Conservation (phyloP, 352 stramenopile species). For the Pelagophyceae sp. region DNA sequence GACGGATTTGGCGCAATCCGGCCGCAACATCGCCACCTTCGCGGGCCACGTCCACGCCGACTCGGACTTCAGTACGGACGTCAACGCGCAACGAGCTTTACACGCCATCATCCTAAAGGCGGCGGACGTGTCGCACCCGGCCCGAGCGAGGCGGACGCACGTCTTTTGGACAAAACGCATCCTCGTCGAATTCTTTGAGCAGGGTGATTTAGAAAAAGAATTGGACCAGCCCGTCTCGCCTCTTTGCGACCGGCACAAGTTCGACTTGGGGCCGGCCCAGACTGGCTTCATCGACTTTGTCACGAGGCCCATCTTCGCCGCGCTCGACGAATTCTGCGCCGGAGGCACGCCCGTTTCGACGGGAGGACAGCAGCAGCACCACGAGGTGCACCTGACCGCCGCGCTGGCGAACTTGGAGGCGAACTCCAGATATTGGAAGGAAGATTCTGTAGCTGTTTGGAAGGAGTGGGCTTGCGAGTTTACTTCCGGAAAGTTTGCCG, state of each 20-base stretch:
- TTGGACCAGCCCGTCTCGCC: conserved; percentile 71
- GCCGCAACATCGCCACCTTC: background rate
- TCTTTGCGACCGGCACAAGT: conserved; percentile 79
- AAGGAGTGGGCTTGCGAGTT: too few relatives aligned
- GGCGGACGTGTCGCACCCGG: background rate
- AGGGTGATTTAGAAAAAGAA: conserved; percentile 84
- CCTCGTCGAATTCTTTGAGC: conserved; percentile 86
- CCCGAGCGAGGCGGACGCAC: background rate
- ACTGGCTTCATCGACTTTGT: conserved; percentile 17
- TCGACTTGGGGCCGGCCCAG: background rate
- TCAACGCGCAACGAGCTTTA: background rate
- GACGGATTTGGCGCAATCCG: conserved; percentile 26
- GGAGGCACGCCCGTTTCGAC: background rate
- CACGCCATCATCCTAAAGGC: background rate
- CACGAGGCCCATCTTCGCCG: background rate
- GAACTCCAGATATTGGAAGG: background rate
- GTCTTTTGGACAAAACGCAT: conserved; percentile 76
- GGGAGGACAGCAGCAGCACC: background rate
- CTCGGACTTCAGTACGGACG: background rate
- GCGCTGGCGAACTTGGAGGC: background rate
- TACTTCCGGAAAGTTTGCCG: too few relatives aligned
- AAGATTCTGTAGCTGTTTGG: background rate
- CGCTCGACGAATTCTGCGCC: background rate
- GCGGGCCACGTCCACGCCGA: background rate
- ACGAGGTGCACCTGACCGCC: background rate